A percentile compares a stretch with the other conserved stretches of the same genome.
phyloP scores from a whole-genome alignment of 805 yeast species.

The Ogataea saltuana region DNA sequence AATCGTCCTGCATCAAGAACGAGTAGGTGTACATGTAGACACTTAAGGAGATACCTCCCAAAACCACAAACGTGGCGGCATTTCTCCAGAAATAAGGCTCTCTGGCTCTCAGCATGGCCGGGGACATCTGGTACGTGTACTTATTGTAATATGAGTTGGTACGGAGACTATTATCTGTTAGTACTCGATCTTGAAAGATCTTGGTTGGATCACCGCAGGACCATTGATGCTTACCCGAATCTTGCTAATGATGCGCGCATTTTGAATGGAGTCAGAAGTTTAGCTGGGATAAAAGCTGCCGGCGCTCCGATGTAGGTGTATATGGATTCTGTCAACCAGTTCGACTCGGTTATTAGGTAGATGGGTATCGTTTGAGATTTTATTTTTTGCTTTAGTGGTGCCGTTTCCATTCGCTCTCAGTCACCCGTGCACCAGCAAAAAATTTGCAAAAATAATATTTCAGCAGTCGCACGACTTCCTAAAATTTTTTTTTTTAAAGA shows the following conservation, averaged over 20 bases:
- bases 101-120: constrained; percentile 89
- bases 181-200: constrained; percentile 4
- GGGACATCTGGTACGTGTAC: constrained; percentile 71
- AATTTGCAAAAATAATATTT: constrained; percentile 4
- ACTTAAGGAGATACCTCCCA: constrained; percentile 66
- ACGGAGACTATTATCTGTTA: constrained; percentile 22
- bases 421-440: constrained; percentile 7
- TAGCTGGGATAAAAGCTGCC: too few relatives aligned
- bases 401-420: neutral
- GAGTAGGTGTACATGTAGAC: constrained; percentile 69
- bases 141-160: constrained; percentile 42
- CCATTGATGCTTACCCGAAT: constrained; percentile 24
- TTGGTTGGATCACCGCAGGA: too few relatives aligned
- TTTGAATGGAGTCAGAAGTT: neutral
- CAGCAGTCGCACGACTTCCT: constrained; percentile 3
- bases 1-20: constrained; percentile 73
- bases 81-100: constrained; percentile 82
- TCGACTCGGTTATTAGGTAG: too few relatives aligned
- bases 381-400: neutral
- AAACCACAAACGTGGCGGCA: constrained; percentile 56
- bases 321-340: too few relatives aligned
- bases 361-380: neutral
- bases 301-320: too few relatives aligned
- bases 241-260: constrained; percentile 30
- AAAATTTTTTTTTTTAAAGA: constrained; percentile 10